Percentiles rank a stretch among this genome's conserved stretches.
phyloP scores from a whole-genome alignment of 2,329 filamentous ascomycete species.

The Fusarium multiceps region DNA sequence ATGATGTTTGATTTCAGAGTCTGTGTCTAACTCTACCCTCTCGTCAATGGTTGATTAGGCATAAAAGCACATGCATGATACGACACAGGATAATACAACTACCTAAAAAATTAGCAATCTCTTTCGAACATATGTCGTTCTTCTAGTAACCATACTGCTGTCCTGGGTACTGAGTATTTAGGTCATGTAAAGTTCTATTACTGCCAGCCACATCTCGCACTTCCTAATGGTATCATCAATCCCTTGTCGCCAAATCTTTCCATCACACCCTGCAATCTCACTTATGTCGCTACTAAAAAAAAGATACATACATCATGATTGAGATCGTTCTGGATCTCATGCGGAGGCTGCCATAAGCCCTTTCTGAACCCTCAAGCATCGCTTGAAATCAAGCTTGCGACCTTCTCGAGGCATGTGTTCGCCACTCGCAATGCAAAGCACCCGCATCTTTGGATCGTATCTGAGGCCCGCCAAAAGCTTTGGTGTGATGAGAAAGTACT shows the following conservation, averaged over 20 bases:
- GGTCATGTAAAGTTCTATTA: background rate
- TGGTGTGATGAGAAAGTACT: slow-evolving; percentile 98
- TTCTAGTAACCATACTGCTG: background rate
- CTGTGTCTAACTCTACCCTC: background rate
- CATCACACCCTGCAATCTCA: background rate
- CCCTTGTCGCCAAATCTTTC: slow-evolving; percentile 13
- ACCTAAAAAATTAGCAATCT: background rate
- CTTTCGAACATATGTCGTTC: background rate
- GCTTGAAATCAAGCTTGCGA: slow-evolving; percentile 61
- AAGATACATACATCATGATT: background rate
- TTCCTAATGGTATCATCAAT: slow-evolving; percentile 16
- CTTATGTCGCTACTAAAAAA: background rate
- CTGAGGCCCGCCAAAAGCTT: slow-evolving; percentile 88
- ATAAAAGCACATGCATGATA: background rate
- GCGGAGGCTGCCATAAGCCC: slow-evolving; percentile 51
- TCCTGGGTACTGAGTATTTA: background rate
- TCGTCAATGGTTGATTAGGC: background rate
- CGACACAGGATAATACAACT: background rate
- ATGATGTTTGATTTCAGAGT: slow-evolving; percentile 40
- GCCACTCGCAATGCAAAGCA: slow-evolving; percentile 93
- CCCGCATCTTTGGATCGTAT: slow-evolving; percentile 91
- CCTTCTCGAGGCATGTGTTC: slow-evolving; percentile 73
- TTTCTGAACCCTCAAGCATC: slow-evolving; percentile 59
- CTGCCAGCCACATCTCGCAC: background rate
- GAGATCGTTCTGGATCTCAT: background rate